Evolutionary conservation across 2,329 filamentous ascomycete species (phyloP), one percentile per base, ranked within the genome.

Genomic region (Huntiella moniliformis): DNA sequence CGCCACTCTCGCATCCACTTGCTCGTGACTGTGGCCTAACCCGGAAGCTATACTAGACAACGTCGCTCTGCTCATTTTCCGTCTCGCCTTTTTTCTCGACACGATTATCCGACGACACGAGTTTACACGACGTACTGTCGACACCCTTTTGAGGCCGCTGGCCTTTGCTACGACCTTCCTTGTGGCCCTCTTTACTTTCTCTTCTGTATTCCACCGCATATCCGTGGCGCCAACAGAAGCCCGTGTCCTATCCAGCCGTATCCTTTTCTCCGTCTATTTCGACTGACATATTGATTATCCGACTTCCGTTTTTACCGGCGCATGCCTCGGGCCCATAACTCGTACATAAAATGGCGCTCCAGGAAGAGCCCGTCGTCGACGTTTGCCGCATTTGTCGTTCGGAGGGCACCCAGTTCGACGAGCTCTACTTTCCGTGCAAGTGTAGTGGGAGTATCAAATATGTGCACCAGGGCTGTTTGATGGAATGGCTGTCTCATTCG

Each of bases 381-480:
- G 92, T 86, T n/a, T 98, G 91, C 67, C 79, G 91, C 51, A 98
- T 98, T 67, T 98, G 91, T 63, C 77, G 92, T 54, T 85, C 84
- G 44, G 92, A 98, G 61, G 85, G 75, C 46, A 82, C 81, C 1
- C 62, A 70, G 3, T 73, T 82, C 3, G 91, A 96, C 58, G 86
- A 85, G 49, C 72, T 98, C 35, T 98, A 94, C 67, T 91, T 92
- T 58, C 91, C 91, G 4, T 98, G 91, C 77, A 95, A 95, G 68
- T 98, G 91, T 67, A 95, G 85, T 58, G 91, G 91, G 48, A 96
- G 88, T 64, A 98, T 98, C 66, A 95, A 94, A 66, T 94, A 82
- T 57, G 91, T 98, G 51, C 91, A 98, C 61, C 91, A 98, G 63
- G 83, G 92, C 60, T 98, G 91, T 60, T 66, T 98, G 62, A 94